Base-by-base conservation (phyloP, 371 early-diverging fungal species). In the Actinomucor elegans region DNA sequence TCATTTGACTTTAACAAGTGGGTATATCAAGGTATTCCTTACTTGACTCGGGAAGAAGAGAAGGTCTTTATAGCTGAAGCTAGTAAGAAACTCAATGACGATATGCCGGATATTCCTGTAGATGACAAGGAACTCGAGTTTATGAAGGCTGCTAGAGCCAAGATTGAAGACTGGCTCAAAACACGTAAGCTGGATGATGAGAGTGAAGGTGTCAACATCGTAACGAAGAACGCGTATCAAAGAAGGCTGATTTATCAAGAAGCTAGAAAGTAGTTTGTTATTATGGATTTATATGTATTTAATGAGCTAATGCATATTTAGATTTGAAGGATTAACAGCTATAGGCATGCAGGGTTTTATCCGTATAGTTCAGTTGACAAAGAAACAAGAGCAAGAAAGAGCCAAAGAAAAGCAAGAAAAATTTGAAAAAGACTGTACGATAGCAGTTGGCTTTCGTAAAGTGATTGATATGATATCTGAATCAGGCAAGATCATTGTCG, bases 1-100 rank as follows among this genome's bases (percentile, higher is more conserved):
- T 61, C 77, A 1, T 94, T 95, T 69, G 91, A 94, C 59, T 93
- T 95, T 48, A 91, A 92, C 73, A 88, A 90, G 63, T 85, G 84
- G 84, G 71, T 87, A 1, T 79, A 84, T 59, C 66, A 77, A 73
- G 94, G 94, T 11, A 76, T 92, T 7, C 88, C 90, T 8, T 94
- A 86, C 44, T 55, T 91, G 73, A 89, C 83, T 9, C 53, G 57
- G 7, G 69, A 73, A 12, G 88, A 92, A 42, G 89, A 90, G 31
- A 62, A 73, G n/a, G 57, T 52, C 4, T 75, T 75, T 32, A 62
- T 69, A 14, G 59, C 55, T 5, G 78, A 86, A 45, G 78, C 77
- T 8, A 58, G 27, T 17, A 62, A 63, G 31, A 56, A 68, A 26
- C 45, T 75, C 23, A 71, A 67, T 17, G 77, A 80, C 24, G 77